A percentile compares a stretch with the other conserved stretches of the same genome.
Conservation (phyloP, 106 monocot genomes). For the Posidonia australis region DNA sequence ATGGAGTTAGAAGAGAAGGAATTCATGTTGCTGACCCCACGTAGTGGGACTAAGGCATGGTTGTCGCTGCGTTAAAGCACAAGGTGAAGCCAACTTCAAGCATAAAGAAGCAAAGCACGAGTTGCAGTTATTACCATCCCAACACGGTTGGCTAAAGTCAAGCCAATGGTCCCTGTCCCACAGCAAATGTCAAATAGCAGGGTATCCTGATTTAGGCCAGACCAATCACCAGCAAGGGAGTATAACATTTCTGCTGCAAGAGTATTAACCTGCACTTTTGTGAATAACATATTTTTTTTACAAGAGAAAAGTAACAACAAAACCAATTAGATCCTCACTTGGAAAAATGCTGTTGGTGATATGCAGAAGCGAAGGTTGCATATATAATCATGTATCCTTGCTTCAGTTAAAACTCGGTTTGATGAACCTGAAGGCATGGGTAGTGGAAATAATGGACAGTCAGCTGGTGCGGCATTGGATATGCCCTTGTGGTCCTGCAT, state of each 20-base stretch:
- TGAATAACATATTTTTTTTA: neutral
- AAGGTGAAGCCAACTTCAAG: no score
- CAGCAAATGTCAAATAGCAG: constrained; percentile 94
- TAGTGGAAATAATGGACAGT: constrained; percentile 66
- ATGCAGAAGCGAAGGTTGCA: constrained; percentile 75
- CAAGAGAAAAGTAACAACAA: neutral
- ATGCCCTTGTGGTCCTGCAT: constrained; percentile 88
- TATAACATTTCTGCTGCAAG: constrained; percentile 91
- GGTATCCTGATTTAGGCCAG: constrained; percentile 55
- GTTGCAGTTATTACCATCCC: constrained; percentile 57
- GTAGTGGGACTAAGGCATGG: no score
- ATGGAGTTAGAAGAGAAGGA: no score
- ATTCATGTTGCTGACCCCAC: no score
- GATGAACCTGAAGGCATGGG: constrained; percentile 21
- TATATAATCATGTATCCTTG: constrained; percentile 86
- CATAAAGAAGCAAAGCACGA: neutral
- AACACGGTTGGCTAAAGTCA: constrained; percentile 81
- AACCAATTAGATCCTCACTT: constrained; percentile 38
- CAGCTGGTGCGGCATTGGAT: constrained; percentile 89
- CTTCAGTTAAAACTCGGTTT: constrained; percentile 14
- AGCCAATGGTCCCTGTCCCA: constrained; percentile 94
- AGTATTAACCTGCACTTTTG: constrained; percentile 76
- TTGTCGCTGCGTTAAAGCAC: no score
- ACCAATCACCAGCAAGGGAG: constrained; percentile 92
- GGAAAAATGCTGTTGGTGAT: constrained; percentile 97